A percentile compares a stretch with the other conserved stretches of the same genome.
phyloP scores from a whole-genome alignment of 805 yeast genomes.

The Cyberlindnera maritima region DNA sequence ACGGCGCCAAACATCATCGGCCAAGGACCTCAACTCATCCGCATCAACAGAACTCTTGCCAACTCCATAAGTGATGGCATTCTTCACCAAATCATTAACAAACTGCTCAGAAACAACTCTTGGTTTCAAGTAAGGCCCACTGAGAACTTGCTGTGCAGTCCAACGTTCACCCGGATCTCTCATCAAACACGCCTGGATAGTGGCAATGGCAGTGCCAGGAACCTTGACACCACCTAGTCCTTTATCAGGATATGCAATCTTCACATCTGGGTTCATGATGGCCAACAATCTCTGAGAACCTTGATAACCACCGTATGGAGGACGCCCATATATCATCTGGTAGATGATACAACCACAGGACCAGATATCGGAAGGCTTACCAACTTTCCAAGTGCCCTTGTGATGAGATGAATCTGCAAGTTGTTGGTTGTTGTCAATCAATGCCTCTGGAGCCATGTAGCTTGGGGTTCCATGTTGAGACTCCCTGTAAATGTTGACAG shows the following conservation, averaged over 20 bases:
- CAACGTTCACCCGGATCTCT: slow-evolving; percentile 69
- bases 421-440: slow-evolving; percentile 53
- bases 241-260: slow-evolving; percentile 59
- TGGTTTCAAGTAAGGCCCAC: slow-evolving; percentile 70
- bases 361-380: slow-evolving; percentile 96
- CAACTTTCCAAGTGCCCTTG: slow-evolving; percentile 62
- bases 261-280: slow-evolving; percentile 79
- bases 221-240: slow-evolving; percentile 64
- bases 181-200: slow-evolving; percentile 67
- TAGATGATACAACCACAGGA: slow-evolving; percentile 95
- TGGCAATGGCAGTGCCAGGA: slow-evolving; percentile 64
- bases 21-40: slow-evolving; percentile 44
- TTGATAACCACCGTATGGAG: slow-evolving; percentile 81
- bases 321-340: slow-evolving; percentile 91
- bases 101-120: slow-evolving; percentile 65
- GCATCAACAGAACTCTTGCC: slow-evolving; percentile 40
- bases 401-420: slow-evolving; percentile 23
- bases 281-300: slow-evolving; percentile 80
- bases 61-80: slow-evolving; percentile 75
- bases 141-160: slow-evolving; percentile 59
- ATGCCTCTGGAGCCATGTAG: slow-evolving; percentile 97
- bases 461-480: slow-evolving; percentile 94
- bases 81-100: slow-evolving; percentile 66
- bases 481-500: slow-evolving; percentile 85
- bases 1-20: slow-evolving; percentile 59